Base-by-base conservation (phyloP, 345 rosid species). In the Hevea brasiliensis region DNA sequence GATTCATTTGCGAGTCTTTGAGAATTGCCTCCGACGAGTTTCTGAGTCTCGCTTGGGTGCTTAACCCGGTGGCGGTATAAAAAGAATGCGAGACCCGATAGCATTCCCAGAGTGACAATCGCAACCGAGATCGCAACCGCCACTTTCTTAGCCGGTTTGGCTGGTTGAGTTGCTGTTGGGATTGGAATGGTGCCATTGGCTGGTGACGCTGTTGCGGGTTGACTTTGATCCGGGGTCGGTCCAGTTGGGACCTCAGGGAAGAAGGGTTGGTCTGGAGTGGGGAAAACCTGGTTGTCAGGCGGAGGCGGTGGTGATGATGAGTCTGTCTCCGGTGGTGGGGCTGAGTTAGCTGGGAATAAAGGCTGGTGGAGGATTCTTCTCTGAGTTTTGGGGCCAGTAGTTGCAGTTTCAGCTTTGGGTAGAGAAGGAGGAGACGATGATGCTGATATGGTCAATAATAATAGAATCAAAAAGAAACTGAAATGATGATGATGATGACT, bases 321-420 rank as follows among this genome's bases (percentile, higher is more conserved):
- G n/a, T 78, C 83, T 0, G 72, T 12, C 4, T 8, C 81, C 7
- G 92, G 88, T 21, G 92, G 92, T 23, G 92, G 89, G 1, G 86
- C 80, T 1, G 92, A 76, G 74, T 53, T 68, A 1, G 48, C 96
- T 14, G 98, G 97, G 48, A 85, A 91, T 69, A 94, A 73, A 51
- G 98, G 98, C 80, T 94, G 97, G 73, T 94, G 98, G 40, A 94
- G 89, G 76, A 94, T 79, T 79, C 98, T 84, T 23, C 98, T 81
- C 63, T 74, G 83, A 76, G 61, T 29, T 68, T 55, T 41, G 78
- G 47, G 40, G 18, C 21, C 53, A 37, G 42, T 60, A 61, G 45
- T 7, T 50, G 74, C 7, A 50, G 56, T 29, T 48, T 32, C 37
- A 32, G 37, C 37, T 32, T 32, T 4, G 2, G 37, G 54, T 15